A percentile compares a stretch with the other conserved stretches of the same genome.
These are phyloP conservation scores for Parastagonospora nodorum DNA, from an alignment of 2,329 filamentous ascomycete genomes.

Conservation along the genomic window DNA sequence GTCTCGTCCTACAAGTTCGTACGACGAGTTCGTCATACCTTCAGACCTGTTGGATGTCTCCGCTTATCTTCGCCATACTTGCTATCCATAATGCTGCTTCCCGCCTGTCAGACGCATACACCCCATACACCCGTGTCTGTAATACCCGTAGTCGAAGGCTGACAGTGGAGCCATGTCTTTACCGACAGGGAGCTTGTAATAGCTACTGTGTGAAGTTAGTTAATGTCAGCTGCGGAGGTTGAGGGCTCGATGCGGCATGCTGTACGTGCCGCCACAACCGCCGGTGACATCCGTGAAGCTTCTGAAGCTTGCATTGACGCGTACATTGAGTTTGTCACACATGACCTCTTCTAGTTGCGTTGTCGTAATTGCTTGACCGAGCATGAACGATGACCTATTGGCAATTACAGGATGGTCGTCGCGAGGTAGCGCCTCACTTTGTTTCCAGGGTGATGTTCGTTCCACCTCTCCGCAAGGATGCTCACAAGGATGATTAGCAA, in stretches of 20 bases:
- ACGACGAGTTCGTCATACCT: constrained; percentile 3
- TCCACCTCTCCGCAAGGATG: neutral
- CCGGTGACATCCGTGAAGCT: neutral
- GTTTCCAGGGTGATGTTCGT: neutral
- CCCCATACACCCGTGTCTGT: constrained; percentile 13
- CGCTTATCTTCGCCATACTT: neutral
- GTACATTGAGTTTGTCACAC: constrained; percentile 1
- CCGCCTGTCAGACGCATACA: constrained; percentile 23
- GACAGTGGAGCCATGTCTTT: too few species aligned
- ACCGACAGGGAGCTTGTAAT: neutral
- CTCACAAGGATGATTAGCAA: neutral
- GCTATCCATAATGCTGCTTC: constrained; percentile 13
- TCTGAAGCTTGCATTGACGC: neutral
- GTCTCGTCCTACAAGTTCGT: constrained; percentile 2
- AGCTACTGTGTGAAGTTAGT: neutral
- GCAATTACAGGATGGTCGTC: neutral
- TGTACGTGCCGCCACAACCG: neutral
- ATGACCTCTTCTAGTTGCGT: neutral
- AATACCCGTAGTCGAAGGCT: neutral
- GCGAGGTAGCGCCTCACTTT: neutral
- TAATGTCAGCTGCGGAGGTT: neutral
- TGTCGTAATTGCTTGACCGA: neutral
- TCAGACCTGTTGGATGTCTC: too few species aligned
- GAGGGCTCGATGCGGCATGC: neutral
- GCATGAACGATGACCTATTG: constrained; percentile 6